phyloP scores from a whole-genome alignment of 306 rosid genomes.

The Dryas alaskensis region DNA sequence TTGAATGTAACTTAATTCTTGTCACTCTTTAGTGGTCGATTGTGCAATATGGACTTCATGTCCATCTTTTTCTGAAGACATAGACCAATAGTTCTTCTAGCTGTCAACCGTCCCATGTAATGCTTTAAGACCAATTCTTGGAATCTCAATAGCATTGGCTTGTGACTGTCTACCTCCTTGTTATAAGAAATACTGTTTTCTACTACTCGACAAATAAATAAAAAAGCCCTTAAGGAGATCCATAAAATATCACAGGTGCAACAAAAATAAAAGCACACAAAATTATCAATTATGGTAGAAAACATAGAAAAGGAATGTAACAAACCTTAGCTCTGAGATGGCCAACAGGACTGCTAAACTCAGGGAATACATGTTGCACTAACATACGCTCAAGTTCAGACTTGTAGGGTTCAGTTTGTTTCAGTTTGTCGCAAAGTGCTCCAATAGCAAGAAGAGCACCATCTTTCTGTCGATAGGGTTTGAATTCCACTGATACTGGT shows the following conservation, averaged over 20 bases:
- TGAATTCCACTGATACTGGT: slow-evolving; percentile 52
- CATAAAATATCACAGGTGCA: not conserved
- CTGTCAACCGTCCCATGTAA: not conserved
- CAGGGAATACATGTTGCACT: slow-evolving; percentile 97
- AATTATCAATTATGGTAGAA: not conserved
- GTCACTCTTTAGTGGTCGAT: no score
- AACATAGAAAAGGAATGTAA: slow-evolving; percentile 14
- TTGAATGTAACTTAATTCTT: no score
- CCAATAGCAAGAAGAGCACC: slow-evolving; percentile 99
- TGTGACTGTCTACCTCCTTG: not conserved
- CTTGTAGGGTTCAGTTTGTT: slow-evolving; percentile 93
- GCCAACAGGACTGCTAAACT: slow-evolving; percentile 88
- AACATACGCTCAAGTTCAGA: slow-evolving; percentile 92
- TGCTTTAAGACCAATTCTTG: not conserved
- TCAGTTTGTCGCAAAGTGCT: slow-evolving; percentile 92
- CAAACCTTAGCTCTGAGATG: slow-evolving; percentile 96
- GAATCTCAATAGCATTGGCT: not conserved
- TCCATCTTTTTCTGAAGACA: no score
- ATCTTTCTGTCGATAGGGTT: slow-evolving; percentile 90
- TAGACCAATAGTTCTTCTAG: no score
- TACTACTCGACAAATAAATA: not conserved
- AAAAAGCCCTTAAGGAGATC: not conserved
- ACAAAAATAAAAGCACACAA: not conserved
- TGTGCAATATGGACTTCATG: no score
- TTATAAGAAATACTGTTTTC: not conserved